Evolutionary conservation across 116 monocot genomes (phyloP).

Genomic region (Thalassia testudinum): DNA sequence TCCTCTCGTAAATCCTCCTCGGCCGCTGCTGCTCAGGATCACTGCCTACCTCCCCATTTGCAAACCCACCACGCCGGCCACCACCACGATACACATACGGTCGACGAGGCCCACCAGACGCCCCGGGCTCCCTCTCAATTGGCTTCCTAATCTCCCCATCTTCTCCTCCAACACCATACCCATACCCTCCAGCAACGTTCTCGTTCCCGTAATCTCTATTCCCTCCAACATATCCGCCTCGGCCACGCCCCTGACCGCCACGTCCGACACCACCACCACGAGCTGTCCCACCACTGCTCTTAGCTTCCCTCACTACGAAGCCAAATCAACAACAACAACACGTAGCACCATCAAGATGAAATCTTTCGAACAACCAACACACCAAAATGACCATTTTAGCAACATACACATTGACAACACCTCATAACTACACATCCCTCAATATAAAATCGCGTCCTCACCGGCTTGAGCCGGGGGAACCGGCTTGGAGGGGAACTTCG

Average conservation of each 20-base stretch:
- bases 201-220: slow-evolving; percentile 28
- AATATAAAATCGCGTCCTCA: background rate
- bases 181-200: slow-evolving; percentile 16
- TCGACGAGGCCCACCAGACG: slow-evolving; percentile 21
- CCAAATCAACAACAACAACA: too few relatives aligned
- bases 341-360: background rate
- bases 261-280: slow-evolving; percentile 24
- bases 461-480: slow-evolving; percentile 30
- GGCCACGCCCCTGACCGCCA: slow-evolving; percentile 36
- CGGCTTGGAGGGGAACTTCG: slow-evolving; percentile 36
- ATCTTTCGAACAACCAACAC: background rate
- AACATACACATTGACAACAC: too few relatives aligned
- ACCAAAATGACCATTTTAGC: too few relatives aligned
- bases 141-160: slow-evolving; percentile 12
- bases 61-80: slow-evolving; percentile 41
- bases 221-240: slow-evolving; percentile 29
- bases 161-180: slow-evolving; percentile 11
- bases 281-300: slow-evolving; percentile 11
- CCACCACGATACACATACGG: slow-evolving; percentile 31
- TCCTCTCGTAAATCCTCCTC: too few relatives aligned
- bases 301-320: slow-evolving; percentile 45
- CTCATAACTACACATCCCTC: background rate
- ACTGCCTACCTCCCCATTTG: slow-evolving; percentile 27
- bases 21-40: slow-evolving; percentile 40
- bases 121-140: slow-evolving; percentile 18